Base-by-base conservation (phyloP, 176 grass and related monocot genomes). In the maize (Zea mays) region DNA sequence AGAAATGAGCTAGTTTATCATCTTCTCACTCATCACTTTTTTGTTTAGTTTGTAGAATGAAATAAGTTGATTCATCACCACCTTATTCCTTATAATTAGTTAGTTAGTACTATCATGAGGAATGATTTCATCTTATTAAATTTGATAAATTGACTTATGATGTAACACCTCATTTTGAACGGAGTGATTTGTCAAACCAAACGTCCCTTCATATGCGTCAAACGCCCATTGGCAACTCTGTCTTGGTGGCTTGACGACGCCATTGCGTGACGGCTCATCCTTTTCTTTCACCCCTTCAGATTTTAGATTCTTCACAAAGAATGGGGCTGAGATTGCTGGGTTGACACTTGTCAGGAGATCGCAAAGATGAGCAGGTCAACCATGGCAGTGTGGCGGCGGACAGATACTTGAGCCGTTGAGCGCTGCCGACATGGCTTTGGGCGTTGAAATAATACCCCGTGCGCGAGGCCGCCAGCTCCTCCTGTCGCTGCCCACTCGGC, bases 381-480 rank as follows among this genome's bases (percentile, higher is more conserved):
- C 55, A 12, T 9, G 20, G 38, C 43, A 44, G 38, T 65, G 48
- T 67, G 71, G 59, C 13, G 60, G 14, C 80, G 75, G 81, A 80
- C 45, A 88, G 46, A 74, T 46, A 39, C 38, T 39, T 77, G 1
- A 27, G 27, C 27, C 27, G 27, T 27, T 27, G 60, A 78, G 48
- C 74, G 5, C 45, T 73, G 85, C 73, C 85, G 85, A 87, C 73
- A 82, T 82, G 67, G 73, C 71, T 34, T 86, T 59, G n/a, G 69
- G 27, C 70, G 16, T 50, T 62, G 77, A 83, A 83, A 38, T 52
- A 62, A 50, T 68, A 72, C 11, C 8, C 45, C 6, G 41, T 11
- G 66, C 41, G 20, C 16, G 20, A 41, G 56, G 27, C 27, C 27
- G 27, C 27, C 27, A 27, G 27, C 27, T 27, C 27, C 66, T 46